Evolutionary conservation across 2,329 filamentous ascomycete species (phyloP), one percentile per base, ranked within the genome.

Genomic region (Diaporthe sp.): DNA sequence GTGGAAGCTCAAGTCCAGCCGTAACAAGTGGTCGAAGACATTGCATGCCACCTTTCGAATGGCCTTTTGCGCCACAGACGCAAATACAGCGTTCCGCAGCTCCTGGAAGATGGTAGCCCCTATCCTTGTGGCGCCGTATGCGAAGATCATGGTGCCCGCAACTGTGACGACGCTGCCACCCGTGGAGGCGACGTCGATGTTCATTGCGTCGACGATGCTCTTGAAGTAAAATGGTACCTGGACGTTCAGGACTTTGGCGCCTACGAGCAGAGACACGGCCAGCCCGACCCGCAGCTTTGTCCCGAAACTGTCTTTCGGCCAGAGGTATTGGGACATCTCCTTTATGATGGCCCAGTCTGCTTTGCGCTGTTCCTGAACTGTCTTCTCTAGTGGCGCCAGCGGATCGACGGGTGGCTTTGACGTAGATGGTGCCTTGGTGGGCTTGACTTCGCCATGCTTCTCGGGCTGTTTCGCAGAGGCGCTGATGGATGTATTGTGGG

Each of bases 151-250:
- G 73, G 94, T 93, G 5, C 97, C 96, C 15, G 95, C 97, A 10
- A 98, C 93, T 0, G 95, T 95, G 70, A 93, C 94, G 37, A 95
- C 96, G 0, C 95, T 98, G 10, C 95, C 96, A n/a, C 95, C 96
- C 8, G 94, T 86, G 22, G 93, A 89, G n/a, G 91, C 90, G 81
- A 98, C 92, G 83, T 99, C 97, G 78, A 99, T 90, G 82, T 99
- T 99, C 95, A 99, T 98, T 27, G 94, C 92, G 83, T 99, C 97
- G 55, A 99, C 94, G 77, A 99, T 98, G 83, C 87, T 96, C 88
- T 98, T 98, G 88, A 99, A 99, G 87, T 98, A 99, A 82, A 99
- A 99, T 0, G 97, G 97, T 61, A 99, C 95, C 86, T 99, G 95
- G 22, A 99, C 97, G 83, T 98, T 99, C 80, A 99, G 88, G 65